Conservation (phyloP, 164 flowering plant species). For the Taxillus chinensis region DNA sequence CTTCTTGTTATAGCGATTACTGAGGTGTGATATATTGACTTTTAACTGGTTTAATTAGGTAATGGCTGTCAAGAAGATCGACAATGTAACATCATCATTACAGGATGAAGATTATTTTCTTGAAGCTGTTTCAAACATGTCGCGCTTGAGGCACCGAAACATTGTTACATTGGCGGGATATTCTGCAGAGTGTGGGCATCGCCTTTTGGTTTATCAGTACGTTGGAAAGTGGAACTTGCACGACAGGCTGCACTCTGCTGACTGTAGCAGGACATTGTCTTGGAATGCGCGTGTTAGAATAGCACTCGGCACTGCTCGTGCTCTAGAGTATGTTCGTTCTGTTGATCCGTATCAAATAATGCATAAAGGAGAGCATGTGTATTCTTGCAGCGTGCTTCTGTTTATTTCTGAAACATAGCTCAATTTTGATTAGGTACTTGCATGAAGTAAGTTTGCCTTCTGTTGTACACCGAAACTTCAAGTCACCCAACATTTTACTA, state of each 20-base stretch:
- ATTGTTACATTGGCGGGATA: conserved; percentile 65
- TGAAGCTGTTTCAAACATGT: conserved; percentile 90
- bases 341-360: conserved; percentile 1
- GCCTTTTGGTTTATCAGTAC: conserved; percentile 73
- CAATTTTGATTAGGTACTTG: conserved; percentile 59
- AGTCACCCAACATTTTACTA: conserved; percentile 89
- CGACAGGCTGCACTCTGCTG: conserved; percentile 76
- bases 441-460: conserved; percentile 97
- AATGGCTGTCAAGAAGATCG: conserved; percentile 82
- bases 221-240: conserved; percentile 72
- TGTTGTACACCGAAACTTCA: conserved; percentile 94
- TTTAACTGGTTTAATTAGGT: conserved; percentile 23
- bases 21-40: neutral
- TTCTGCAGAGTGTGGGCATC: conserved; percentile 88
- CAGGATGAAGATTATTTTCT: conserved; percentile 90
- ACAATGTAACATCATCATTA: conserved; percentile 73
- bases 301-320: conserved; percentile 94
- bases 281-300: conserved; percentile 92
- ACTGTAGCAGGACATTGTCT: conserved; percentile 55
- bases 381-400: neutral
- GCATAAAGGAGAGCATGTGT: neutral
- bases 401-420: conserved; percentile 4
- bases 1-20: neutral
- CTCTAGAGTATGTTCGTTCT: conserved; percentile 57
- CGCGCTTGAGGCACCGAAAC: conserved; percentile 83